Percentiles rank a stretch among this genome's conserved stretches.
These are phyloP conservation scores for Solanum microdontum DNA, from an alignment of 257 asterid species.

Conservation along the genomic window DNA sequence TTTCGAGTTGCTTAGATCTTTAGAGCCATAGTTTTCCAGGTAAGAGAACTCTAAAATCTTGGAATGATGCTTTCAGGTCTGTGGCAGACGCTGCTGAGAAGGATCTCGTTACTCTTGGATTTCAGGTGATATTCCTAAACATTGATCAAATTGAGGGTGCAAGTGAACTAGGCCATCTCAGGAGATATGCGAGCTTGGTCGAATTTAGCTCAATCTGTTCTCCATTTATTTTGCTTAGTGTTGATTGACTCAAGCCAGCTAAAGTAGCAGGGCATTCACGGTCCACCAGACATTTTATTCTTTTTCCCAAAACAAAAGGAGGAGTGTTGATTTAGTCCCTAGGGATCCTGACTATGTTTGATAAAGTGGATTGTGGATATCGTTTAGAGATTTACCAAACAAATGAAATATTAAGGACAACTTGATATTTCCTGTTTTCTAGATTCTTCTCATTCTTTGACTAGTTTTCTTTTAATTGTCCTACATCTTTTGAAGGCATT, in stretches of 20 bases:
- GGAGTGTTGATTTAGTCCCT: neutral
- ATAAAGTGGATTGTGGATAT: neutral
- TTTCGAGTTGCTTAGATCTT: neutral
- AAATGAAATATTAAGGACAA: neutral
- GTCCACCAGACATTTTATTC: neutral
- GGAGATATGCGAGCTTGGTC: neutral
- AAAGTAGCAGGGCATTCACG: neutral
- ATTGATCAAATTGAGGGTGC: neutral
- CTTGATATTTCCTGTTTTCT: neutral
- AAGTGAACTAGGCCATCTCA: neutral
- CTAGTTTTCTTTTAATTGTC: neutral
- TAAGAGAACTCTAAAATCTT: neutral
- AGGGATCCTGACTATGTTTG: neutral
- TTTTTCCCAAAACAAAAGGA: neutral
- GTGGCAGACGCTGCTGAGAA: conserved; percentile 81
- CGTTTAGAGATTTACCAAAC: neutral
- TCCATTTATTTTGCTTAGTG: neutral
- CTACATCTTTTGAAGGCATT: neutral
- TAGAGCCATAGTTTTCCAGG: neutral
- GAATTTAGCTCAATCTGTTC: neutral
- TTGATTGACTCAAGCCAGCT: neutral
- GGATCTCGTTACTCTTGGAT: conserved; percentile 85
- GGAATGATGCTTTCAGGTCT: conserved; percentile 43
- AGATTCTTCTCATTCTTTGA: neutral
- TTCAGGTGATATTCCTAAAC: conserved; percentile 61